Evolutionary conservation across 163 green algal species (phyloP).

Genomic region (Scenedesmus sp.): DNA sequence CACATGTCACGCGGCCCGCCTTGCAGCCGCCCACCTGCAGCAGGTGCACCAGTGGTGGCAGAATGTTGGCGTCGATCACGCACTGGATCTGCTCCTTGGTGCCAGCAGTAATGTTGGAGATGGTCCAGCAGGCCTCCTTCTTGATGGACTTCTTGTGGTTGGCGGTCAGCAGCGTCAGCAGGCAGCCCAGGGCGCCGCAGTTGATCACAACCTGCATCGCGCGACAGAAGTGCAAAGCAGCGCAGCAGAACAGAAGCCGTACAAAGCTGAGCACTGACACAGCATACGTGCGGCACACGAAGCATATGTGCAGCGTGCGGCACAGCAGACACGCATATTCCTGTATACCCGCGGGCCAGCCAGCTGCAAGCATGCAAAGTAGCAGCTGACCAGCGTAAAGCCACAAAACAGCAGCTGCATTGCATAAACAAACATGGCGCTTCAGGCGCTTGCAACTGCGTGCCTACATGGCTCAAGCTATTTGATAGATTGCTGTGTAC

Average conservation of each 20-base stretch:
- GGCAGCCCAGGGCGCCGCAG: slow-evolving; percentile 91
- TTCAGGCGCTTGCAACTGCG: too few relatives aligned
- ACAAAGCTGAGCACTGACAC: too few relatives aligned
- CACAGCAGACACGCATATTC: too few relatives aligned
- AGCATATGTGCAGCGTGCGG: too few relatives aligned
- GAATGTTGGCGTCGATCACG: slow-evolving; percentile 94
- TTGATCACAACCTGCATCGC: slow-evolving; percentile 95
- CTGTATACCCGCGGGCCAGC: too few relatives aligned
- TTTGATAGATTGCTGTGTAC: not conserved
- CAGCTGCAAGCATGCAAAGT: too few relatives aligned
- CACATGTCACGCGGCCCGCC: too few relatives aligned
- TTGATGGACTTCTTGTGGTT: slow-evolving; percentile 99
- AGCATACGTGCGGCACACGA: too few relatives aligned
- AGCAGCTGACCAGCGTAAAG: too few relatives aligned
- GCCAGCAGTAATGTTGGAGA: slow-evolving; percentile 98
- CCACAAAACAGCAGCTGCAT: too few relatives aligned
- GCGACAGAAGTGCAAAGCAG: not conserved
- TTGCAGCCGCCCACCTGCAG: slow-evolving; percentile 64
- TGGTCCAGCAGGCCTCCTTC: slow-evolving; percentile 99
- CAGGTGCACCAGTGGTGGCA: slow-evolving; percentile 93
- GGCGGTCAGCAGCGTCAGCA: slow-evolving; percentile 93
- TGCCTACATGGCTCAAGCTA: too few relatives aligned
- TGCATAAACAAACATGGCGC: not conserved
- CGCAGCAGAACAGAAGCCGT: too few relatives aligned
- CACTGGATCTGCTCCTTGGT: slow-evolving; percentile 91